Conservation (phyloP, 129 eudicot genomes). For the Chrysanthemum makinoi region DNA sequence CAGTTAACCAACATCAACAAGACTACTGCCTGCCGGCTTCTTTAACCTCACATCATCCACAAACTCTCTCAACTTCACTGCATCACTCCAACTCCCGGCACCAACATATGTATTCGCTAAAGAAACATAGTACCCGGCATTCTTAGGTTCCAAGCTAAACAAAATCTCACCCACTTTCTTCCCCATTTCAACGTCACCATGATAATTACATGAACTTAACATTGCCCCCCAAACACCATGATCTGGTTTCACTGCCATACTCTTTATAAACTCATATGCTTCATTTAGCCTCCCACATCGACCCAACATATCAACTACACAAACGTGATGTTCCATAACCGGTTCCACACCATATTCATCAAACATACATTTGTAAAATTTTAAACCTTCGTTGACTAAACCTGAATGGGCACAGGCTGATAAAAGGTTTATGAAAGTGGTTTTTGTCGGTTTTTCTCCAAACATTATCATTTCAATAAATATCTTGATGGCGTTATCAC, state of each 20-base stretch:
- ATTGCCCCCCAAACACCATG: conserved; percentile 75
- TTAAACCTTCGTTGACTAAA: conserved; percentile 44
- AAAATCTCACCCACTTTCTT: conserved; percentile 57
- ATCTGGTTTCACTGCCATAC: conserved; percentile 32
- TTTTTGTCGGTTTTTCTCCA: too few relatives aligned
- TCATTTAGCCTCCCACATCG: conserved; percentile 49
- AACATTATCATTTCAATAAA: too few relatives aligned
- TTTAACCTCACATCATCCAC: too few relatives aligned
- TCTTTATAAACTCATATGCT: conserved; percentile 49
- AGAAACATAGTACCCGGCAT: too few relatives aligned
- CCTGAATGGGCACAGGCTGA: conserved; percentile 68
- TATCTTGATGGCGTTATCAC: too few relatives aligned
- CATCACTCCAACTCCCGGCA: too few relatives aligned
- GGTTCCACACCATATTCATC: conserved; percentile 42
- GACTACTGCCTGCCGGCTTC: too few relatives aligned
- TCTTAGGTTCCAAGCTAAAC: too few relatives aligned
- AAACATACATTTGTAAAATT: conserved; percentile 40
- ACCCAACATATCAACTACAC: conserved; percentile 65
- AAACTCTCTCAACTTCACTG: too few relatives aligned
- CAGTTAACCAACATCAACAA: too few relatives aligned
- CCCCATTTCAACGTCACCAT: conserved; percentile 68
- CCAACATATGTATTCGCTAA: too few relatives aligned
- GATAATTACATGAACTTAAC: conserved; percentile 60
- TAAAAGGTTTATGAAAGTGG: conserved; percentile 37
- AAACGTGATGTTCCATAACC: conserved; percentile 55